Percentiles rank a stretch among this genome's conserved stretches.
phyloP scores from a whole-genome alignment of 495 filamentous ascomycete species.

The Daldinia loculata region DNA sequence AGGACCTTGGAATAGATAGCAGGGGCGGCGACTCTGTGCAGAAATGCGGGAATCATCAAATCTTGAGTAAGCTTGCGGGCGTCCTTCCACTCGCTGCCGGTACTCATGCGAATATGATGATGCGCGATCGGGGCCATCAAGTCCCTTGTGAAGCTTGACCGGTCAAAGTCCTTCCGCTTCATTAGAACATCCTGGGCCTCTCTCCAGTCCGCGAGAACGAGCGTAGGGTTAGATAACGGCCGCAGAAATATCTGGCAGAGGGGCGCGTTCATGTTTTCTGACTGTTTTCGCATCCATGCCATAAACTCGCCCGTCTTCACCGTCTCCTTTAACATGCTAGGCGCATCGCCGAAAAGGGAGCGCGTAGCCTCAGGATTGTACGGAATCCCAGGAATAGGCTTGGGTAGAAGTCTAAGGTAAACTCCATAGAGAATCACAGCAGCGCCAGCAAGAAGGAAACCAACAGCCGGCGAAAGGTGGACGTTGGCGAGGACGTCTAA shows the following conservation, averaged over 20 bases:
- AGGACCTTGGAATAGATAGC: neutral
- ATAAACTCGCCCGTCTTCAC: slow-evolving; percentile 27
- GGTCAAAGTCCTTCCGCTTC: slow-evolving; percentile 50
- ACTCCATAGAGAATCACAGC: neutral
- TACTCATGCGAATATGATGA: slow-evolving; percentile 1
- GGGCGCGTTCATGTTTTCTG: slow-evolving; percentile 44
- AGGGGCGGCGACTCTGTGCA: neutral
- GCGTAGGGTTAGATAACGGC: slow-evolving; percentile 45
- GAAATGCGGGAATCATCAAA: neutral
- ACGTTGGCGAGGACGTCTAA: neutral
- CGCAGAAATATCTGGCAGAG: slow-evolving; percentile 50
- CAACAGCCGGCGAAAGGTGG: neutral
- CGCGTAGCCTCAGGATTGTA: slow-evolving; percentile 42
- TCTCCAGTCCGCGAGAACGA: slow-evolving; percentile 48
- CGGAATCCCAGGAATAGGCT: slow-evolving; percentile 48
- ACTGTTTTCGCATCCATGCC: slow-evolving; percentile 26
- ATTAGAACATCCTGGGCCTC: slow-evolving; percentile 50
- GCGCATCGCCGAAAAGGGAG: slow-evolving; percentile 46
- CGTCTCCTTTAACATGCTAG: slow-evolving; percentile 28
- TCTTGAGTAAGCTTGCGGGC: slow-evolving; percentile 5
- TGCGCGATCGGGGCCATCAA: neutral
- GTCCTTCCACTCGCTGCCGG: slow-evolving; percentile 4
- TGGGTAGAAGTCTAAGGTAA: slow-evolving; percentile 34
- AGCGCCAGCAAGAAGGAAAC: neutral
- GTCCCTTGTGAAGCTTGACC: neutral